Percentiles rank a stretch among this genome's conserved stretches.
phyloP scores from a whole-genome alignment of 108 stramenopile genomes.

The Cyclotella distinguenda region DNA sequence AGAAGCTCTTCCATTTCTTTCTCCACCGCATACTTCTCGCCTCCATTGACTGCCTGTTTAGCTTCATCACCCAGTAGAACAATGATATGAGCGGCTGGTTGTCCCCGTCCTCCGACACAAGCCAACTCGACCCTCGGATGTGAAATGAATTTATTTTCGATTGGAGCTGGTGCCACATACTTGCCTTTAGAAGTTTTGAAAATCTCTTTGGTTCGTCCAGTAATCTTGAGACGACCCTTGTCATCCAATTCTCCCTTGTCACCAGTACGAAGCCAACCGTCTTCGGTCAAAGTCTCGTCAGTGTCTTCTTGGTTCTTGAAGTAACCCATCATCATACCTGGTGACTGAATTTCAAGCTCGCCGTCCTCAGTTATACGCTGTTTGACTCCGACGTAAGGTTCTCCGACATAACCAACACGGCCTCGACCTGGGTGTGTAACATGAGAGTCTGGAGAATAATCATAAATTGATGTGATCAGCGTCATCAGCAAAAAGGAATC shows the following conservation, averaged over 20 bases:
- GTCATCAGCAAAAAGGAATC: not conserved
- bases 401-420: constrained; percentile 69
- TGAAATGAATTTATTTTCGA: constrained; percentile 61
- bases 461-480: not conserved
- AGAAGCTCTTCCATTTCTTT: constrained; percentile 55
- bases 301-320: constrained; percentile 80
- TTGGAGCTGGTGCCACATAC: constrained; percentile 79
- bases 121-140: constrained; percentile 63
- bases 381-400: constrained; percentile 60
- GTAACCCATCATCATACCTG: constrained; percentile 81
- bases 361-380: constrained; percentile 71
- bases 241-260: constrained; percentile 80
- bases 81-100: constrained; percentile 67
- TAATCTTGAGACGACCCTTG: constrained; percentile 79
- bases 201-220: constrained; percentile 84
- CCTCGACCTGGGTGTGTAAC: constrained; percentile 41
- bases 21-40: constrained; percentile 49
- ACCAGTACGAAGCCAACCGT: constrained; percentile 84
- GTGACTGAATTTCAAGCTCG: constrained; percentile 75
- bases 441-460: constrained; percentile 48
- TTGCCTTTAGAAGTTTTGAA: constrained; percentile 84
- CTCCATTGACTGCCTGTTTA: constrained; percentile 35
- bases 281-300: constrained; percentile 72
- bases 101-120: constrained; percentile 64
- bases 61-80: constrained; percentile 62